A percentile compares a stretch with the other conserved stretches of the same genome.
Conservation (phyloP, 805 yeast species). For the Hanseniaspora guilliermondii region DNA sequence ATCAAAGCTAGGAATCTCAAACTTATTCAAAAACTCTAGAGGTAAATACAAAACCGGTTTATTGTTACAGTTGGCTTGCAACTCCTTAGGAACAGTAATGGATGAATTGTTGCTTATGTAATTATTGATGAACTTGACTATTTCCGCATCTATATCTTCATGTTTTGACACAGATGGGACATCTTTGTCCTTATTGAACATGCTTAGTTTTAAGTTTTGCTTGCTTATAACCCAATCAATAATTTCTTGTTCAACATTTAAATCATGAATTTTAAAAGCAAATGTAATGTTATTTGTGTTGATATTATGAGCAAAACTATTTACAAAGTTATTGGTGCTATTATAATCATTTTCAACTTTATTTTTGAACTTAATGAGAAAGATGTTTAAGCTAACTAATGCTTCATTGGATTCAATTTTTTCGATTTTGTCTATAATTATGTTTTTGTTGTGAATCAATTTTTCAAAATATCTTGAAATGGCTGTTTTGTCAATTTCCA, state of each 20-base stretch:
- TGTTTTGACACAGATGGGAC: too few relatives aligned
- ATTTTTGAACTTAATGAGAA: background rate
- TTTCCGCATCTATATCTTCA: background rate
- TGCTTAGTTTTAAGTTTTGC: background rate
- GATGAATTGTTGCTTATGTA: background rate
- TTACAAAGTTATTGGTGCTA: background rate
- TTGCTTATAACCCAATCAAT: conserved; percentile 1
- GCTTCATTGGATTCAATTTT: conserved; percentile 3
- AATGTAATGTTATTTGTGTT: background rate
- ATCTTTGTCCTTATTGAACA: background rate
- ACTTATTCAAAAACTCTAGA: conserved; percentile 7
- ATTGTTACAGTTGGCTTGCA: conserved; percentile 30
- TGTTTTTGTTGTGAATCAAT: background rate
- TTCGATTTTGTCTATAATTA: background rate
- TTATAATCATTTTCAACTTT: background rate
- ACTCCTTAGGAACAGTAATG: conserved; percentile 10
- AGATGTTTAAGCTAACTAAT: conserved; percentile 3
- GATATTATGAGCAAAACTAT: background rate
- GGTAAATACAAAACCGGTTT: conserved; percentile 47
- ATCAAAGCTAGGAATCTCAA: conserved; percentile 26
- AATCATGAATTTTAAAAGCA: background rate
- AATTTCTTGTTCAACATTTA: background rate
- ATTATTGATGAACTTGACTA: background rate
- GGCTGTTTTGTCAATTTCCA: background rate
- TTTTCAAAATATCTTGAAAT: background rate